phyloP scores from a whole-genome alignment of 169 alveolate species.

The Cryptosporidium tyzzeri region DNA sequence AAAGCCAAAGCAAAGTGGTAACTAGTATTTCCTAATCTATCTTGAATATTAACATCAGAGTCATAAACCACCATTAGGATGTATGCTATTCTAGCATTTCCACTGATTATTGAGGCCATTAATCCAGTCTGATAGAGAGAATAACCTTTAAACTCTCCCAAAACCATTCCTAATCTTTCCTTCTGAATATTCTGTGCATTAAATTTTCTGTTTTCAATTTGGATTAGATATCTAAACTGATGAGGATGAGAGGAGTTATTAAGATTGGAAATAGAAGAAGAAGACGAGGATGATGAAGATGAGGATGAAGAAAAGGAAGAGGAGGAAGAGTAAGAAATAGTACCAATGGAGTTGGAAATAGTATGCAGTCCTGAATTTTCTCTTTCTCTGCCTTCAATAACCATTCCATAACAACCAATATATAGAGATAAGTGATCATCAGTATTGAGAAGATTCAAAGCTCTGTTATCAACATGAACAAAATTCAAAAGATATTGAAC shows the following conservation, averaged over 20 bases:
- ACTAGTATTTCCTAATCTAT: slow-evolving; percentile 85
- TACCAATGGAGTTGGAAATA: neutral
- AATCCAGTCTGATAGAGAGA: slow-evolving; percentile 82
- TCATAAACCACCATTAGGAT: slow-evolving; percentile 82
- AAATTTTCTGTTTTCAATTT: neutral
- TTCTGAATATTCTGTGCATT: slow-evolving; percentile 56
- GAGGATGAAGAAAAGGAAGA: neutral
- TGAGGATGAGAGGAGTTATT: neutral
- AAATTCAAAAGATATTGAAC: slow-evolving; percentile 43
- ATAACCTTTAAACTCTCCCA: slow-evolving; percentile 74
- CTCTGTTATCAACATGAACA: slow-evolving; percentile 30
- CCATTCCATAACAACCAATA: slow-evolving; percentile 29
- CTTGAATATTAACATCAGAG: slow-evolving; percentile 84
- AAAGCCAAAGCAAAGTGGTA: slow-evolving; percentile 81
- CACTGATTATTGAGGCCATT: slow-evolving; percentile 89
- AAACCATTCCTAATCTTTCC: slow-evolving; percentile 76
- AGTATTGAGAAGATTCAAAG: neutral
- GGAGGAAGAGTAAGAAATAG: neutral
- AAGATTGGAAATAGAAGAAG: too few species aligned
- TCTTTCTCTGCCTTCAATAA: neutral
- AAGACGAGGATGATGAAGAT: too few species aligned
- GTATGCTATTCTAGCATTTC: slow-evolving; percentile 83
- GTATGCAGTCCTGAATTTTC: neutral
- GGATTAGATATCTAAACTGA: neutral
- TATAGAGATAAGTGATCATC: neutral